These are phyloP conservation scores for Exophiala viscosa DNA, from an alignment of 2,329 filamentous ascomycete genomes.

Conservation along the genomic window DNA sequence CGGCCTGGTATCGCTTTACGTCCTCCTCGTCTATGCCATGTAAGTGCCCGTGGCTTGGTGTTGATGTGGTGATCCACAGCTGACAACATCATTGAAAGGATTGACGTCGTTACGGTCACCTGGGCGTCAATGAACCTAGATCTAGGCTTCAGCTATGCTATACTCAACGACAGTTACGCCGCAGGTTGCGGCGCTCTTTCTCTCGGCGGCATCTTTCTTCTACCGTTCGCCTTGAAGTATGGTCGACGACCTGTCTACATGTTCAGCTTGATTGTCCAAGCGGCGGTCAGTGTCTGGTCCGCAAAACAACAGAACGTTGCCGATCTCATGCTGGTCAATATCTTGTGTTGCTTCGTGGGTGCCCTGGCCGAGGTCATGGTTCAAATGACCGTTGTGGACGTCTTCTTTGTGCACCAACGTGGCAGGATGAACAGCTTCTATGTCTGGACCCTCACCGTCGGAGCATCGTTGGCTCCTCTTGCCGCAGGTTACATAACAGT, in stretches of 20 bases:
- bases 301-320: conserved; percentile 41
- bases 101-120: too few species aligned
- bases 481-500: conserved; percentile 41
- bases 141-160: conserved; percentile 40
- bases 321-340: conserved; percentile 45
- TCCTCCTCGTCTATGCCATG: conserved; percentile 42
- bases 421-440: conserved; percentile 49
- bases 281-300: conserved; percentile 41
- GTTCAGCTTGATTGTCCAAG: conserved; percentile 39
- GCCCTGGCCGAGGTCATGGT: conserved; percentile 44
- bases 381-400: conserved; percentile 47
- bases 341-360: conserved; percentile 44
- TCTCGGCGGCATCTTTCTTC: conserved; percentile 42
- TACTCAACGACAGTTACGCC: conserved; percentile 47
- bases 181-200: conserved; percentile 42
- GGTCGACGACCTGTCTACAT: conserved; percentile 47
- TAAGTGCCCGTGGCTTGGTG: conserved; percentile 34
- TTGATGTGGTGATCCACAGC: too few species aligned
- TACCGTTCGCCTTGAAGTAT: conserved; percentile 47
- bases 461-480: conserved; percentile 39
- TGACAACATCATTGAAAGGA: too few species aligned
- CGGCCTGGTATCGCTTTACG: conserved; percentile 41
- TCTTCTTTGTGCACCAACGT: conserved; percentile 50
- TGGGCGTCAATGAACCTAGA: conserved; percentile 41
- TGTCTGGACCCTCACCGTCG: conserved; percentile 34